A percentile compares a stretch with the other conserved stretches of the same genome.
phyloP scores from a whole-genome alignment of 1,284 basidiomycete species.

The Meira miltonrushii region DNA sequence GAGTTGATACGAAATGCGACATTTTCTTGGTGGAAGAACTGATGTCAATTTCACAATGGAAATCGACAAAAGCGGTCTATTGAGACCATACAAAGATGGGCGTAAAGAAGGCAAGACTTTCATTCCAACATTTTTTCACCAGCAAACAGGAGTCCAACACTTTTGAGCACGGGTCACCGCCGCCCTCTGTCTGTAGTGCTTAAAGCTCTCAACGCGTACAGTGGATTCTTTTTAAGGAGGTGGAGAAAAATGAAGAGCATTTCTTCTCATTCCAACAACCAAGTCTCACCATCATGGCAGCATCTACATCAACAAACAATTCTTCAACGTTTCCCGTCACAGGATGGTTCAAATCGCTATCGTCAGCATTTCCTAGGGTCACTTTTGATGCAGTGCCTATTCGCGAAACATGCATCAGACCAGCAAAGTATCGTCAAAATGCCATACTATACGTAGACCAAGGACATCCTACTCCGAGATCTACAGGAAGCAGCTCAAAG shows the following conservation, averaged over 20 bases:
- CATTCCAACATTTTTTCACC: no score
- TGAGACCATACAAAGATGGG: background rate
- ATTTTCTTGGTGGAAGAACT: slow-evolving; percentile 20
- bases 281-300: background rate
- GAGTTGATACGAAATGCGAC: slow-evolving; percentile 48
- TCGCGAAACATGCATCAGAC: background rate
- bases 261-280: background rate
- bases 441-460: background rate
- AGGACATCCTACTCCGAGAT: background rate
- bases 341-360: background rate
- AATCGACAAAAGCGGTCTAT: background rate
- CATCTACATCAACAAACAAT: no score
- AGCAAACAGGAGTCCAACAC: background rate
- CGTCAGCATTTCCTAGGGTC: background rate
- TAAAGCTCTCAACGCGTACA: no score
- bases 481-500: background rate
- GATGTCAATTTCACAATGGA: background rate
- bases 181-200: no score
- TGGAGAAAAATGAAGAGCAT: no score
- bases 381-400: background rate
- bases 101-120: background rate
- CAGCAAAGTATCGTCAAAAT: background rate
- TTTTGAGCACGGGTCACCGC: background rate
- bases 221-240: no score
- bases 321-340: no score